phyloP scores from a whole-genome alignment of 768 basidiomycete genomes.

The Suillus lakei region DNA sequence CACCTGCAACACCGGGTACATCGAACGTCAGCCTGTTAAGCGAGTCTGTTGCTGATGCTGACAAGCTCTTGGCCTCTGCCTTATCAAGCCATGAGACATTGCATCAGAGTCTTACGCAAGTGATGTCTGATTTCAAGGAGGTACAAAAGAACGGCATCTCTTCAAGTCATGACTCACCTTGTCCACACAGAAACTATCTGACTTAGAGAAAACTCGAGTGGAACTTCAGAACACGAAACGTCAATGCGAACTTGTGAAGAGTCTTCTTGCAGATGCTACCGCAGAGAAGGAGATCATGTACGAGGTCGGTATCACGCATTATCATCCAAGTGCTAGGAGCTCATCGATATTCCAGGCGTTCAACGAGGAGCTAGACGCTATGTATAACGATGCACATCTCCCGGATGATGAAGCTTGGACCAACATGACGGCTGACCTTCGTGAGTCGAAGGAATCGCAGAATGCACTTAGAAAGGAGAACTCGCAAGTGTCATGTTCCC shows the following conservation, averaged over 20 bases:
- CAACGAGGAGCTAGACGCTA: constrained; percentile 90
- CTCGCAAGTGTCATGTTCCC: constrained; percentile 53
- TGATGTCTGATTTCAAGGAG: constrained; percentile 60
- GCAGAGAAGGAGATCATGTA: constrained; percentile 94
- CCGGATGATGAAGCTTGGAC: constrained; percentile 84
- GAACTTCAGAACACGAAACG: constrained; percentile 74
- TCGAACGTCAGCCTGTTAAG: constrained; percentile 43
- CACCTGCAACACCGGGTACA: constrained; percentile 22
- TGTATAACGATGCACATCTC: constrained; percentile 85
- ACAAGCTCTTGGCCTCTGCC: constrained; percentile 57
- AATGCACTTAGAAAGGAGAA: constrained; percentile 83
- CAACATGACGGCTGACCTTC: constrained; percentile 76
- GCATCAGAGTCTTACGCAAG: constrained; percentile 50
- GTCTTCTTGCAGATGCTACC: constrained; percentile 74
- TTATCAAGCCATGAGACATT: constrained; percentile 60
- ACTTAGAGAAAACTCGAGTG: constrained; percentile 62
- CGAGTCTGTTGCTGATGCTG: constrained; percentile 58
- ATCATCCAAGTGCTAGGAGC: neutral
- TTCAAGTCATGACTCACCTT: constrained; percentile 5
- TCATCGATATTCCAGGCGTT: constrained; percentile 65
- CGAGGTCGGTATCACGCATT: constrained; percentile 59
- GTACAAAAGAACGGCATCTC: constrained; percentile 40
- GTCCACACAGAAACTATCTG: constrained; percentile 55
- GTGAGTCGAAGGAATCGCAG: constrained; percentile 72
- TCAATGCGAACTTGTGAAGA: constrained; percentile 81